Evolutionary conservation across 2,329 filamentous ascomycete genomes (phyloP), one percentile per base, ranked within the genome.

Genomic region (Colletotrichum falcatum): DNA sequence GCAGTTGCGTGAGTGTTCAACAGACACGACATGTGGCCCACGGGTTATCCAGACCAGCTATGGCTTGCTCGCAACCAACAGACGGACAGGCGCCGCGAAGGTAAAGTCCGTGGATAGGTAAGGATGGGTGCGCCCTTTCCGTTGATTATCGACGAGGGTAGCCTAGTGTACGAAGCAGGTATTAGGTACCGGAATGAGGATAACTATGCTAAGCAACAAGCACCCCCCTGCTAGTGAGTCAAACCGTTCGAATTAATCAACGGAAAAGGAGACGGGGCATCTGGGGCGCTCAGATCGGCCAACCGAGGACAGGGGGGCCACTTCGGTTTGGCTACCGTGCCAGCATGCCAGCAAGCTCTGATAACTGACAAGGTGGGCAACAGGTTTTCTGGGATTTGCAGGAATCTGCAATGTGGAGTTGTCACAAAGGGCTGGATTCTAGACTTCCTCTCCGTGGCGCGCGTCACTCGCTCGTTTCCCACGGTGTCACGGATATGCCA

Each of bases 401-500:
- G 58, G 44, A 61, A 39, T 35, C 30, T 39, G 44, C 23, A 30
- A 39, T 61, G 46, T 61, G 46, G 44, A 28, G 46, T 26, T 61
- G 14, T 18, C 7, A 12, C 54, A 56, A 56, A 56, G 14, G 30
- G 33, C 30, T n/a, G 12, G 23, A 26, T 49, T 62, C 60, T 54
- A 42, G 60, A 44, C 48, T 23, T n/a, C n/a, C 20, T 5, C 3
- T 3, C 11, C 39, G 26, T 54, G 26, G 60, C 44, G 44, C 44
- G 7, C 8, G 26, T 48, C 20, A 20, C 46, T 49, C 14, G 33
- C 56, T 33, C 42, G 28, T 28, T 51, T 28, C 46, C 23, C 44
- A 61, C 46, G 30, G n/a, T n/a, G n/a, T n/a, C n/a, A n/a, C n/a
- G 20, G 44, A 55, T 37, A 46, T 39, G 44, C n/a, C 30, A 28